phyloP scores from a whole-genome alignment of 495 filamentous ascomycete genomes.

The Podospora australis region DNA sequence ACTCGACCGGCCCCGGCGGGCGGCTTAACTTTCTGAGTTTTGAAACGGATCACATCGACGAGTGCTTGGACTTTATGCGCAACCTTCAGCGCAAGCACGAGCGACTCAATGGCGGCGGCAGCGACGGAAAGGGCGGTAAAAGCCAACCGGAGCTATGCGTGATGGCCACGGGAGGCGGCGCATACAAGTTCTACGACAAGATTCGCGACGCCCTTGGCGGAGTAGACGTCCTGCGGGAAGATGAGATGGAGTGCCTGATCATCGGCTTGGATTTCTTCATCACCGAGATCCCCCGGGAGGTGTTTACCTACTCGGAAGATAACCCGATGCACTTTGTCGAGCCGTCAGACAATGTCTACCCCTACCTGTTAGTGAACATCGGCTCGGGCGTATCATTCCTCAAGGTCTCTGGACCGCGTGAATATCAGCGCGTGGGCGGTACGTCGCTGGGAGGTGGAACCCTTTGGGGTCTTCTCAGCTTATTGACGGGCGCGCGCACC shows the following conservation, averaged over 20 bases:
- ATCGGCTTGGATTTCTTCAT: slow-evolving; percentile 97
- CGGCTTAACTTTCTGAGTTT: slow-evolving; percentile 92
- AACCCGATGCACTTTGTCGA: slow-evolving; percentile 81
- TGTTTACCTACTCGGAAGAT: slow-evolving; percentile 88
- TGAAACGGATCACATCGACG: slow-evolving; percentile 87
- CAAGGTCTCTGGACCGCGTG: slow-evolving; percentile 83
- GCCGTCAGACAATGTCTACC: slow-evolving; percentile 70
- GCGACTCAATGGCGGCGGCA: slow-evolving; percentile 56
- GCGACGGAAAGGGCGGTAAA: no score
- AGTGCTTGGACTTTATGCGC: slow-evolving; percentile 84
- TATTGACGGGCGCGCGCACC: slow-evolving; percentile 80
- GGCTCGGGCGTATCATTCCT: slow-evolving; percentile 99
- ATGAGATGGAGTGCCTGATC: slow-evolving; percentile 98
- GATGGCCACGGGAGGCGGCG: slow-evolving; percentile 91
- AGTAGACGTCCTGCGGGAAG: slow-evolving; percentile 83
- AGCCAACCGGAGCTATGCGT: slow-evolving; percentile 60
- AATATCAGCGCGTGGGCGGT: slow-evolving; percentile 85
- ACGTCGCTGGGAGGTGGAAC: slow-evolving; percentile 94
- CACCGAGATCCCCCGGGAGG: slow-evolving; percentile 89
- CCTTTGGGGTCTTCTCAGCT: slow-evolving; percentile 86
- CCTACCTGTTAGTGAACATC: slow-evolving; percentile 96
- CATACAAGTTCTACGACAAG: slow-evolving; percentile 91
- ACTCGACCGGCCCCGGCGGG: slow-evolving; percentile 73
- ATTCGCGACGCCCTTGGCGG: slow-evolving; percentile 66
- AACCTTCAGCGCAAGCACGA: slow-evolving; percentile 73